Conservation (phyloP, 257 asterid species). For the Penstemon davidsonii region DNA sequence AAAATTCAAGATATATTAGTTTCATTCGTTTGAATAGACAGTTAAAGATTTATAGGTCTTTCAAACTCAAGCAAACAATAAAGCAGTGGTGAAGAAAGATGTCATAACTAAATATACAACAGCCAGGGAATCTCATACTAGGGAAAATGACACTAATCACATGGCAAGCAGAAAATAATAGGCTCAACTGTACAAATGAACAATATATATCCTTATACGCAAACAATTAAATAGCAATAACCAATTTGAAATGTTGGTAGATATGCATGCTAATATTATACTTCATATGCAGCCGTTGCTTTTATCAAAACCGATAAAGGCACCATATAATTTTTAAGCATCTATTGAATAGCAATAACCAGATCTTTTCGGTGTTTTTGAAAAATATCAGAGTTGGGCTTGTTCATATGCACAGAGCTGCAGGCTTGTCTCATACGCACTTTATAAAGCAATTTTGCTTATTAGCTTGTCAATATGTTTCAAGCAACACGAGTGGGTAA, state of each 20-base stretch:
- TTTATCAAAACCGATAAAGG: neutral
- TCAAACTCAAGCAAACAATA: neutral
- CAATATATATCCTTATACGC: neutral
- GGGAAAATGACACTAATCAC: neutral
- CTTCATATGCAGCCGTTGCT: neutral
- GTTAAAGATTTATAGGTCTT: neutral
- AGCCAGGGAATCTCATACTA: neutral
- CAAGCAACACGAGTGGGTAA: neutral
- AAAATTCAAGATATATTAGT: neutral
- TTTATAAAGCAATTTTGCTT: neutral
- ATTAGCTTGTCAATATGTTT: slow-evolving; percentile 1
- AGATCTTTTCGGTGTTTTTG: neutral
- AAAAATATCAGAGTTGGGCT: neutral
- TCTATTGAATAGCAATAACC: neutral
- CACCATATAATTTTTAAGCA: neutral
- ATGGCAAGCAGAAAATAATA: neutral
- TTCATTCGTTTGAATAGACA: too few species aligned
- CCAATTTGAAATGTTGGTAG: neutral
- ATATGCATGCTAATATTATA: neutral
- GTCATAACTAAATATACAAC: neutral
- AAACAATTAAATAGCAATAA: neutral
- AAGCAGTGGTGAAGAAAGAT: neutral
- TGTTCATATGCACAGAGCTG: neutral
- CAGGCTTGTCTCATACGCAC: neutral
- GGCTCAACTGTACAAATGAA: neutral